A percentile compares a stretch with the other conserved stretches of the same genome.
These are phyloP conservation scores for Xylaria acuta DNA, from an alignment of 495 filamentous ascomycete genomes.

Conservation along the genomic window DNA sequence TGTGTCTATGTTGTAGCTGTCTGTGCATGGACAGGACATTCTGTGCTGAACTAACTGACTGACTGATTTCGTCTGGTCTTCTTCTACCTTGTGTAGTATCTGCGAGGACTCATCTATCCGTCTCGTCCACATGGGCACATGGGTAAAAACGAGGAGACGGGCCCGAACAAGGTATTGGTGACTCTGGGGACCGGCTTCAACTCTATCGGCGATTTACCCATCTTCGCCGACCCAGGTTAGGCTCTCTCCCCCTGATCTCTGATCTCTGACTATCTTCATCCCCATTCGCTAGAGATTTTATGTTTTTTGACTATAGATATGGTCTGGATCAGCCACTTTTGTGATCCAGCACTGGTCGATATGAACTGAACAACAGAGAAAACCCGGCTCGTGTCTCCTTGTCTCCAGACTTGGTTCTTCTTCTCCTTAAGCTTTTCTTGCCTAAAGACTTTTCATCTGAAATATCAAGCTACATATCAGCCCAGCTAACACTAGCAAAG, in stretches of 20 bases:
- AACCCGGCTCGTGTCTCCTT: not conserved
- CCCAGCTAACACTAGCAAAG: not conserved
- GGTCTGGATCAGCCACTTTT: not conserved
- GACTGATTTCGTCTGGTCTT: too few relatives aligned
- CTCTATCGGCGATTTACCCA: not conserved
- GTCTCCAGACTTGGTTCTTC: not conserved
- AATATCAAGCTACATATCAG: not conserved
- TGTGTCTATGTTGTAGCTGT: too few relatives aligned
- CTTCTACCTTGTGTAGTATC: not conserved
- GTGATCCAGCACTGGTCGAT: not conserved
- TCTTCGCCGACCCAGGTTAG: slow-evolving; percentile 10
- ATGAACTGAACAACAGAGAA: not conserved
- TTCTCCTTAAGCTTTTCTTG: not conserved
- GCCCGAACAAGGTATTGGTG: not conserved
- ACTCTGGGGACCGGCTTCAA: not conserved
- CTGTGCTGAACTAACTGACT: too few relatives aligned
- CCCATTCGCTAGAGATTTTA: not conserved
- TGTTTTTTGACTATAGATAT: too few relatives aligned
- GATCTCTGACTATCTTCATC: too few relatives aligned
- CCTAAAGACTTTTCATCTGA: not conserved
- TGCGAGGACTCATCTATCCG: not conserved
- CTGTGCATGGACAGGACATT: too few relatives aligned
- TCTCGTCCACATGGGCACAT: not conserved
- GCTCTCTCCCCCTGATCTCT: not conserved
- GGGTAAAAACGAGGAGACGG: too few relatives aligned